A percentile compares a stretch with the other conserved stretches of the same genome.
These are phyloP conservation scores for Geum urbanum DNA, from an alignment of 306 rosid species.

Conservation along the genomic window DNA sequence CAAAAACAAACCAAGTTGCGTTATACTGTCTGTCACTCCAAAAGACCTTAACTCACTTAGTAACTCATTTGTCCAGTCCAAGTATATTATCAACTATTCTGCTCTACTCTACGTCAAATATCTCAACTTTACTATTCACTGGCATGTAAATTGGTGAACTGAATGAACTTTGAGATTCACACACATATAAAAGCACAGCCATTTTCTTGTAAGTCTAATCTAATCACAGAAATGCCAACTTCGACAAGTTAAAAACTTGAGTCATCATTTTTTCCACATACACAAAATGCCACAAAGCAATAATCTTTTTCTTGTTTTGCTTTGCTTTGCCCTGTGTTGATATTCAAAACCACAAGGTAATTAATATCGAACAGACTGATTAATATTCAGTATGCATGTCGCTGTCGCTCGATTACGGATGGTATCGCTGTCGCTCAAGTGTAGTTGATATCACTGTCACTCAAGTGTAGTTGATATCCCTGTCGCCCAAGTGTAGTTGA, in stretches of 20 bases:
- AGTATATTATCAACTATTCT: not conserved
- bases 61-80: no score
- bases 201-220: not conserved
- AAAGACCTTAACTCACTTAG: not conserved
- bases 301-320: not conserved
- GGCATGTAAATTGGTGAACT: not conserved
- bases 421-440: no score
- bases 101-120: not conserved
- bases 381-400: no score
- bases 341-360: no score
- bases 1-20: constrained; percentile 25
- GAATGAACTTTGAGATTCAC: not conserved
- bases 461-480: no score
- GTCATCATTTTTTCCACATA: not conserved
- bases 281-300: not conserved
- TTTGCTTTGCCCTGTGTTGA: no score
- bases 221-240: no score
- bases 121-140: not conserved
- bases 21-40: not conserved
- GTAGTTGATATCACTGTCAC: no score
- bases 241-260: not conserved
- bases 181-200: not conserved
- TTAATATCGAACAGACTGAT: no score
- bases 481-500: no score
- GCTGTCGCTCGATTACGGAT: no score